Evolutionary conservation across 306 rosid species (phyloP).

Genomic region (Sphenostylis stenocarpa): DNA sequence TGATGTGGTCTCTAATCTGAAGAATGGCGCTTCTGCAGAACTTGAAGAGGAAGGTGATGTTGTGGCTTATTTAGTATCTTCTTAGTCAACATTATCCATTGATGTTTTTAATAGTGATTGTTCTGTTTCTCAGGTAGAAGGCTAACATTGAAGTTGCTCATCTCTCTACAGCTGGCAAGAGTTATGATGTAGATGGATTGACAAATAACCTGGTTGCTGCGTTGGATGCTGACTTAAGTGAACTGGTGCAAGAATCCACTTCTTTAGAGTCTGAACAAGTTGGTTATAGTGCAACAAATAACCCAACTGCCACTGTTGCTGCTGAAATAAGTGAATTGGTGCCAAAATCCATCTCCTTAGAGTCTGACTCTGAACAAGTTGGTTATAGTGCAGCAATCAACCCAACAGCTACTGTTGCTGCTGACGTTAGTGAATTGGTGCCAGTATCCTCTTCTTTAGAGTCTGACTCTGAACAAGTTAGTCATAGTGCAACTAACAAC

Average conservation of each 20-base stretch:
- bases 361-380: not conserved
- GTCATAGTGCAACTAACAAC: slow-evolving; percentile 10
- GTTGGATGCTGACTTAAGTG: slow-evolving; percentile 16
- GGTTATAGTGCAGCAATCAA: not conserved
- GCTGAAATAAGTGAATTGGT: slow-evolving; percentile 1
- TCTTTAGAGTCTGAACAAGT: slow-evolving; percentile 11
- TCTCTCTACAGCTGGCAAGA: slow-evolving; percentile 48
- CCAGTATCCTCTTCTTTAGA: slow-evolving; percentile 25
- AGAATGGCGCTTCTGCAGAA: slow-evolving; percentile 21
- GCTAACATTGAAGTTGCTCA: slow-evolving; percentile 58
- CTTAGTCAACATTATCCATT: slow-evolving; percentile 25
- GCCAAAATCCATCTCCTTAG: slow-evolving; percentile 21
- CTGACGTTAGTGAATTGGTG: not conserved
- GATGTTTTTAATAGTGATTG: slow-evolving; percentile 41
- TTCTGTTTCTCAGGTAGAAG: slow-evolving; percentile 47
- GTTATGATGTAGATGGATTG: slow-evolving; percentile 16
- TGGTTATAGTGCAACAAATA: not conserved
- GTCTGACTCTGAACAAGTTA: slow-evolving; percentile 26
- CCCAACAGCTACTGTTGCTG: not conserved
- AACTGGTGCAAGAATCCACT: slow-evolving; percentile 1
- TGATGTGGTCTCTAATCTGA: slow-evolving; percentile 23
- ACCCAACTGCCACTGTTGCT: not conserved
- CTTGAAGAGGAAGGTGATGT: slow-evolving; percentile 44
- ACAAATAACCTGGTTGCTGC: not conserved
- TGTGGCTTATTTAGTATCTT: slow-evolving; percentile 28